These are phyloP conservation scores for Penicillium corylophilum DNA, from an alignment of 2,329 filamentous ascomycete genomes.

Conservation along the genomic window DNA sequence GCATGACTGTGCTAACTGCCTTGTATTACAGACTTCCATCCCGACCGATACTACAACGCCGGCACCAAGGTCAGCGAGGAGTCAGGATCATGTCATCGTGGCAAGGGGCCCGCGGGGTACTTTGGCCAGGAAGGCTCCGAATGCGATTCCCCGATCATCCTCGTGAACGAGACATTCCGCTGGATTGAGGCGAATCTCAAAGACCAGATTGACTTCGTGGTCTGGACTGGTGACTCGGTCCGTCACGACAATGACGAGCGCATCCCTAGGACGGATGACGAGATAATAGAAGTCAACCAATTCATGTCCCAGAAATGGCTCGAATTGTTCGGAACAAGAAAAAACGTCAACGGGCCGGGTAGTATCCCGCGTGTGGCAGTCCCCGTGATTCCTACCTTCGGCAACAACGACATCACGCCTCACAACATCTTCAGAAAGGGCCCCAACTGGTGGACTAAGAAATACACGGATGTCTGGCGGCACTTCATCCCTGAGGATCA, in stretches of 20 bases:
- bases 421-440: constrained; percentile 89
- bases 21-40: constrained; percentile 75
- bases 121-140: constrained; percentile 84
- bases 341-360: constrained; percentile 45
- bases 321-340: constrained; percentile 63
- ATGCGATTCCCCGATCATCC: constrained; percentile 78
- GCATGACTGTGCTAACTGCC: not conserved
- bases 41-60: constrained; percentile 80
- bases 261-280: constrained; percentile 69
- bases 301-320: constrained; percentile 73
- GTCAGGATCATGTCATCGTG: constrained; percentile 70
- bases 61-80: constrained; percentile 67
- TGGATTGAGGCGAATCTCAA: constrained; percentile 80
- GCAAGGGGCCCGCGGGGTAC: constrained; percentile 71
- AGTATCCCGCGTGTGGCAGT: constrained; percentile 61
- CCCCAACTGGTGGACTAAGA: constrained; percentile 80
- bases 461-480: constrained; percentile 76
- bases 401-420: constrained; percentile 96
- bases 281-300: constrained; percentile 77
- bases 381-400: constrained; percentile 84
- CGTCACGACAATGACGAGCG: constrained; percentile 85
- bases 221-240: constrained; percentile 90
- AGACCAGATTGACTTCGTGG: constrained; percentile 80
- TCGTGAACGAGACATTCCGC: constrained; percentile 84
- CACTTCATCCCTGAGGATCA: constrained; percentile 90